These are phyloP conservation scores for Chiua virens DNA, from an alignment of 768 basidiomycete genomes.

Conservation along the genomic window DNA sequence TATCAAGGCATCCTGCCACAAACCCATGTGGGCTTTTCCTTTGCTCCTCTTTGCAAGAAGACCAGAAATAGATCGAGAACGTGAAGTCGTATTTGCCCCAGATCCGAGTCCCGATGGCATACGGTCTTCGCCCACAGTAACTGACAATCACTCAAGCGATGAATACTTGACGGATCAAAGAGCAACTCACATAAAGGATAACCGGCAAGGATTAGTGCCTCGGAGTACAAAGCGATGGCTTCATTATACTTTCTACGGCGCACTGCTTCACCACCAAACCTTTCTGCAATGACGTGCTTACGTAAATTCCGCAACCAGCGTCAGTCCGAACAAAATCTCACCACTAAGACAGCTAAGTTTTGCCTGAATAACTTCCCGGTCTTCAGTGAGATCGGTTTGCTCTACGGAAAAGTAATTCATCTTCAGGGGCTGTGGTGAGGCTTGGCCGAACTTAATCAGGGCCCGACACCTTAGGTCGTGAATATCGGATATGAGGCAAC, in stretches of 20 bases:
- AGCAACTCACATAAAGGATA: constrained; percentile 3
- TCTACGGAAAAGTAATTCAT: not conserved
- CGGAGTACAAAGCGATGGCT: constrained; percentile 14
- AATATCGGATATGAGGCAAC: constrained; percentile 2
- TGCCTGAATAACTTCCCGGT: not conserved
- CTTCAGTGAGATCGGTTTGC: constrained; percentile 2
- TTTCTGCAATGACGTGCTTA: not conserved
- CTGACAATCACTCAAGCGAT: not conserved
- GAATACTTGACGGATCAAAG: not conserved
- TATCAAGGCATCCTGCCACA: constrained; percentile 1
- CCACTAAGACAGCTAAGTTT: constrained; percentile 12
- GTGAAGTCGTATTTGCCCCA: not conserved
- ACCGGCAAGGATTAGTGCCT: constrained; percentile 4
- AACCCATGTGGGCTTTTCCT: not conserved
- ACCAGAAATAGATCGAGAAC: not conserved
- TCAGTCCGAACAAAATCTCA: not conserved
- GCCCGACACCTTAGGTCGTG: constrained; percentile 9
- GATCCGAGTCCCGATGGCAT: too few relatives aligned
- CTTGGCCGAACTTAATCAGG: not conserved
- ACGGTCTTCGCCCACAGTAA: not conserved
- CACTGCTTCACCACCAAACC: constrained; percentile 9
- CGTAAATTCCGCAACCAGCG: too few relatives aligned
- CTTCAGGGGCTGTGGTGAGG: not conserved
- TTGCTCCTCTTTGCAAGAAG: constrained; percentile 11
- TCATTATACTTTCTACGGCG: not conserved